Conservation (phyloP, 1,139 yeast genomes). For the Ashbya aceris region DNA sequence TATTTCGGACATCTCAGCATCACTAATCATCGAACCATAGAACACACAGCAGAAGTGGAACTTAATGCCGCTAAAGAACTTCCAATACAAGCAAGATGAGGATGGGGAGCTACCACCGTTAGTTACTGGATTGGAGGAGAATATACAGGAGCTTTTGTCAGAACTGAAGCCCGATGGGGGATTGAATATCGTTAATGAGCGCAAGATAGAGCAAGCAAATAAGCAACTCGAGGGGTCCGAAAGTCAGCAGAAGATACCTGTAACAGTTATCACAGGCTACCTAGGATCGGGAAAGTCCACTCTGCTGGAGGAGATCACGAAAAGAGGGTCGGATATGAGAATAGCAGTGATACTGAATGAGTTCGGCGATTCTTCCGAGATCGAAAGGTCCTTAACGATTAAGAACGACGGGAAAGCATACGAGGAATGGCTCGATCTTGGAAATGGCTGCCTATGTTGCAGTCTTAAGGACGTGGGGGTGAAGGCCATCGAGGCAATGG, state of each 20-base stretch:
- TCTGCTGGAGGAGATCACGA: conserved; percentile 62
- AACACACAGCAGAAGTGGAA: neutral
- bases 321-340: conserved; percentile 47
- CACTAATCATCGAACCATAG: too few relatives aligned
- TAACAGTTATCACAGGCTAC: conserved; percentile 89
- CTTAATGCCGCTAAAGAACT: conserved; percentile 19
- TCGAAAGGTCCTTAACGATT: conserved; percentile 79
- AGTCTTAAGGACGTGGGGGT: conserved; percentile 94
- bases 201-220: conserved; percentile 25
- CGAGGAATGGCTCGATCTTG: conserved; percentile 92
- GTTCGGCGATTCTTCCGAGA: conserved; percentile 80
- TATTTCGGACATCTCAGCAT: too few relatives aligned
- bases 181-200: conserved; percentile 21
- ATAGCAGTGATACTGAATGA: conserved; percentile 89
- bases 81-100: conserved; percentile 23
- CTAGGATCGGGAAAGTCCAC: conserved; percentile 94
- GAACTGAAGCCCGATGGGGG: conserved; percentile 24
- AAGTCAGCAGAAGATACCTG: conserved; percentile 46
- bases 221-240: conserved; percentile 19
- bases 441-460: conserved; percentile 95
- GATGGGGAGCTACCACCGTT: conserved; percentile 46
- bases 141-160: conserved; percentile 19
- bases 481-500: conserved; percentile 80
- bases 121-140: conserved; percentile 35
- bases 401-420: conserved; percentile 52